These are phyloP conservation scores for Leishmania braziliensis DNA, from an alignment of 208 protist genomes.

Conservation along the genomic window DNA sequence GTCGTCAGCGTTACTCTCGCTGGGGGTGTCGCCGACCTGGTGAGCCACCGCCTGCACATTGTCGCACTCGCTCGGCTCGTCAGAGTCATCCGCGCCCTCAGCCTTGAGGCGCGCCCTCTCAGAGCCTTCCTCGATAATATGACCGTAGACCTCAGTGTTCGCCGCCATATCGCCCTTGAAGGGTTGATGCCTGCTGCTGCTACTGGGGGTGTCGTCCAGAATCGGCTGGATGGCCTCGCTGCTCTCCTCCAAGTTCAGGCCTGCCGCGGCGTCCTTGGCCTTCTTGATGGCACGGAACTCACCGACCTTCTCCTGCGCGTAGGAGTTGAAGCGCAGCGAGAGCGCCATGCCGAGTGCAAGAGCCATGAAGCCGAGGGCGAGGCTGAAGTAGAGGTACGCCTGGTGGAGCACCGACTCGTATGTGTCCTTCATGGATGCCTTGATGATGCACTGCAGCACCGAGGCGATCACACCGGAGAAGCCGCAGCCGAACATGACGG, in stretches of 20 bases:
- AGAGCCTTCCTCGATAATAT: slow-evolving; percentile 28
- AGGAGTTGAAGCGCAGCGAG: slow-evolving; percentile 64
- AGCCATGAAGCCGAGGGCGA: slow-evolving; percentile 66
- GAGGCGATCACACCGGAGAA: slow-evolving; percentile 74
- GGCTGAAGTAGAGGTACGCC: slow-evolving; percentile 81
- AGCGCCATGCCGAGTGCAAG: slow-evolving; percentile 56
- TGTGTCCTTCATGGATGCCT: slow-evolving; percentile 59
- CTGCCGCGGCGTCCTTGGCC: slow-evolving; percentile 1
- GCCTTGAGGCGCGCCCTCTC: slow-evolving; percentile 25
- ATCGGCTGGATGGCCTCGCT: background rate
- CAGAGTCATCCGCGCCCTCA: slow-evolving; percentile 8
- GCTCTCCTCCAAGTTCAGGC: background rate
- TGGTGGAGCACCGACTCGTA: slow-evolving; percentile 49
- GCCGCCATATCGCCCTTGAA: slow-evolving; percentile 3
- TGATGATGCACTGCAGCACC: slow-evolving; percentile 84
- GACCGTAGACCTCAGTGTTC: slow-evolving; percentile 23
- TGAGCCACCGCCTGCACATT: slow-evolving; percentile 27
- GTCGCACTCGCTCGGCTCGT: slow-evolving; percentile 26
- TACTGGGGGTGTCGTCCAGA: background rate
- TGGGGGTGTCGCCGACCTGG: background rate
- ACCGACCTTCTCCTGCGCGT: slow-evolving; percentile 65
- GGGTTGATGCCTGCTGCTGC: slow-evolving; percentile 14
- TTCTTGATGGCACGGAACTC: slow-evolving; percentile 62
- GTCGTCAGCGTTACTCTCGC: slow-evolving; percentile 37
- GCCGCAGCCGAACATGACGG: slow-evolving; percentile 87